phyloP scores from a whole-genome alignment of 768 basidiomycete species.

The Suillus lakei region DNA sequence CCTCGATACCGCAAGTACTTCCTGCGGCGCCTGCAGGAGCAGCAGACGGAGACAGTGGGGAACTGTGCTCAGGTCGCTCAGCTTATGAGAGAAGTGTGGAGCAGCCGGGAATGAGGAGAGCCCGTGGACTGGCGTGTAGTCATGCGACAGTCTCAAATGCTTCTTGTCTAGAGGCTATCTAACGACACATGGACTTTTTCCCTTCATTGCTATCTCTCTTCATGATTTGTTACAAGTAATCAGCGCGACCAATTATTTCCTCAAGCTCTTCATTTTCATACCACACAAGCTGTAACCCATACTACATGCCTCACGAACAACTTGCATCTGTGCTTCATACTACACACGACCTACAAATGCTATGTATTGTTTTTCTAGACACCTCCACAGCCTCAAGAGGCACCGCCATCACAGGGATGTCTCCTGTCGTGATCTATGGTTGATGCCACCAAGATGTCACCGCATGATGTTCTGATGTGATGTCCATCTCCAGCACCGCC shows the following conservation, averaged over 20 bases:
- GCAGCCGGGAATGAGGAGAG: slow-evolving; percentile 35
- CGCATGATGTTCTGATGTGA: not conserved
- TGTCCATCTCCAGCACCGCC: not conserved
- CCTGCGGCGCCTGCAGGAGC: slow-evolving; percentile 49
- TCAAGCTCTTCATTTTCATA: slow-evolving; percentile 1
- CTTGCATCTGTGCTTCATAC: slow-evolving; percentile 1
- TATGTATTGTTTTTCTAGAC: slow-evolving; percentile 5
- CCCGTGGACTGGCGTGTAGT: slow-evolving; percentile 67
- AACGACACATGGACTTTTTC: not conserved
- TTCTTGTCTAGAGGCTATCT: slow-evolving; percentile 50
- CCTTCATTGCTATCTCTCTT: not conserved
- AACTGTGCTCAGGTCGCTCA: slow-evolving; percentile 60
- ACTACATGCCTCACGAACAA: not conserved
- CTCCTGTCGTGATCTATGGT: not conserved
- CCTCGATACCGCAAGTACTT: slow-evolving; percentile 47
- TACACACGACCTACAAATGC: slow-evolving; percentile 2
- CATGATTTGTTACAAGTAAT: not conserved
- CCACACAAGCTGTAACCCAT: slow-evolving; percentile 3
- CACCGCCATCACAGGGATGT: not conserved
- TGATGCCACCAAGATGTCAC: not conserved
- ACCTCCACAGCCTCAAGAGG: not conserved
- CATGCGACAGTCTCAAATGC: slow-evolving; percentile 49
- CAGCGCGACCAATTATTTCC: not conserved
- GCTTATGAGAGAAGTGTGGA: slow-evolving; percentile 67
- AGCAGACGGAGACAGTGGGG: slow-evolving; percentile 60